Evolutionary conservation across 305 asterid species (phyloP).

Genomic region (Rubia tinctorum): DNA sequence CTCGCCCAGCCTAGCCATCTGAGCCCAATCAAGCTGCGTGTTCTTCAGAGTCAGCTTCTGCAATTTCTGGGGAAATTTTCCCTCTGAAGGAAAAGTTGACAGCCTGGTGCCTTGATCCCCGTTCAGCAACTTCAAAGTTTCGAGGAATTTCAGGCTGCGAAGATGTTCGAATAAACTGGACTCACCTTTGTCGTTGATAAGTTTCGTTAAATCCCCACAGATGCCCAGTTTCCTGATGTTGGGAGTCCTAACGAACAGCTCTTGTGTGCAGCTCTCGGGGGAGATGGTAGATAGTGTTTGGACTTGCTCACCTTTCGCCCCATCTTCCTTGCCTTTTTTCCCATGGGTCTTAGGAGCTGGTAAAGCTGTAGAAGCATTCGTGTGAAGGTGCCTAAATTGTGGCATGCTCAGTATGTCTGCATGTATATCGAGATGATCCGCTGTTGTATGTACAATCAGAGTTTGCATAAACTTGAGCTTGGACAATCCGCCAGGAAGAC

Average conservation of each 20-base stretch:
- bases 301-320: conserved; percentile 27
- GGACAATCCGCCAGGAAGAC: conserved; percentile 38
- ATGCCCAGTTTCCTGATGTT: conserved; percentile 19
- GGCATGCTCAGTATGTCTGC: conserved; percentile 61
- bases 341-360: conserved; percentile 11
- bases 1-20: background rate
- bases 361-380: conserved; percentile 44
- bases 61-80: background rate
- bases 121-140: background rate
- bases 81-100: background rate
- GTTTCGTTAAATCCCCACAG: conserved; percentile 13
- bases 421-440: conserved; percentile 35
- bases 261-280: conserved; percentile 15
- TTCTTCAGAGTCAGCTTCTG: background rate
- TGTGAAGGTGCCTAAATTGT: conserved; percentile 49
- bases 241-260: background rate
- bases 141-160: background rate
- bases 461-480: conserved; percentile 56
- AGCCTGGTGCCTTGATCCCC: background rate
- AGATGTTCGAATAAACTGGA: background rate
- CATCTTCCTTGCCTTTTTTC: conserved; percentile 29
- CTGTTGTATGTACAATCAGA: conserved; percentile 39
- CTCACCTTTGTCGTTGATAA: too few relatives aligned
- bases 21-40: background rate
- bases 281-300: conserved; percentile 41